These are phyloP conservation scores for Peziza echinospora DNA, from an alignment of 495 filamentous ascomycete species.

Conservation along the genomic window DNA sequence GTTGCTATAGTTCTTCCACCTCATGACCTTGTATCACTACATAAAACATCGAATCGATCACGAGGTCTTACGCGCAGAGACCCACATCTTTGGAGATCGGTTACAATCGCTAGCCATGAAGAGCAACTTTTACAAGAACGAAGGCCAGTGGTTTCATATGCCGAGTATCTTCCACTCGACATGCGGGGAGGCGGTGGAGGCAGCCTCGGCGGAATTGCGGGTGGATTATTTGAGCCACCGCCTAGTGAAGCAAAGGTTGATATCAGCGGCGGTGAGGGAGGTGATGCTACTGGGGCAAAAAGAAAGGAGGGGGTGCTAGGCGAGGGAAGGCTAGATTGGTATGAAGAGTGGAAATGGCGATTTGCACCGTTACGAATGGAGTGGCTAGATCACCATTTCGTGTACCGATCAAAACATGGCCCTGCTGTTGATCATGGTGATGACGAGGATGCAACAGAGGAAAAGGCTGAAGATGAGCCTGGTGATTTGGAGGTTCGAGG, in stretches of 20 bases:
- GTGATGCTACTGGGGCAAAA: no score
- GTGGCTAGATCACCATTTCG: constrained; percentile 8
- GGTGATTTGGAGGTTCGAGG: constrained; percentile 8
- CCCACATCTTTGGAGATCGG: constrained; percentile 10
- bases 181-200: neutral
- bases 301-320: no score
- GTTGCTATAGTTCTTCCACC: constrained; percentile 11
- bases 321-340: constrained; percentile 11
- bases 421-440: neutral
- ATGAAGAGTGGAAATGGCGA: constrained; percentile 17
- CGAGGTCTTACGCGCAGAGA: constrained; percentile 14
- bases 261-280: no score
- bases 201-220: neutral
- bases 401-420: no score
- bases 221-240: neutral
- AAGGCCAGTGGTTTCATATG: neutral
- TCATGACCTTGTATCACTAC: constrained; percentile 12
- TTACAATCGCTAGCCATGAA: neutral
- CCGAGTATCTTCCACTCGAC: neutral
- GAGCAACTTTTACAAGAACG: neutral
- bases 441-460: constrained; percentile 3
- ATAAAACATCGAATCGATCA: constrained; percentile 11
- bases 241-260: neutral
- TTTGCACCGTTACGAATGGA: constrained; percentile 15
- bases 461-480: constrained; percentile 6